A percentile compares a stretch with the other conserved stretches of the same genome.
These are phyloP conservation scores for Sungouiella thailandica DNA, from an alignment of 805 yeast species.

Conservation along the genomic window DNA sequence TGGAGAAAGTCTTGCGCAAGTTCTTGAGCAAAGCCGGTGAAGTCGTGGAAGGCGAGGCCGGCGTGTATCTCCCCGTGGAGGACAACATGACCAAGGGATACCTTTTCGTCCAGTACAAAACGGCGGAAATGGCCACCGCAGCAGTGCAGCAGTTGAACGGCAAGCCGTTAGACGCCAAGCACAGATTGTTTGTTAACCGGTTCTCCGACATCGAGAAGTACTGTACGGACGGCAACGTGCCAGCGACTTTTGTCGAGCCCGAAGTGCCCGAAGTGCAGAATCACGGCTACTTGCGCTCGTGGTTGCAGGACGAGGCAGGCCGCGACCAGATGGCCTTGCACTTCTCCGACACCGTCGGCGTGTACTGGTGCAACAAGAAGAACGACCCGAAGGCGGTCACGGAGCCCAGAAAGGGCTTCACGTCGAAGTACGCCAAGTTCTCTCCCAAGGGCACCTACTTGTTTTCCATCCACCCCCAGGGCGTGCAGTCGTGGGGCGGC, in stretches of 20 bases:
- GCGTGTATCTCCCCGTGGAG: slow-evolving; percentile 77
- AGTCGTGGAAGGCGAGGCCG: slow-evolving; percentile 53
- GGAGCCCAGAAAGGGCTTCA: slow-evolving; percentile 80
- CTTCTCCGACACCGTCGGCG: slow-evolving; percentile 72
- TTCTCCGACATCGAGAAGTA: slow-evolving; percentile 78
- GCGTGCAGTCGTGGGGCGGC: slow-evolving; percentile 97
- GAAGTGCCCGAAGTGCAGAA: slow-evolving; percentile 64
- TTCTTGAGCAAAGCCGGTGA: slow-evolving; percentile 74
- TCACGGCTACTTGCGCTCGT: slow-evolving; percentile 77
- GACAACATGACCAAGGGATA: slow-evolving; percentile 81
- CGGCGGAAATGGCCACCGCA: slow-evolving; percentile 60
- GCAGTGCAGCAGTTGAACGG: slow-evolving; percentile 80
- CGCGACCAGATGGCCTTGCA: slow-evolving; percentile 89
- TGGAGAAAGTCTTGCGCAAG: slow-evolving; percentile 81
- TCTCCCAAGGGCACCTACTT: slow-evolving; percentile 91
- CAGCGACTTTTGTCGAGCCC: slow-evolving; percentile 66
- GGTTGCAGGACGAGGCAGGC: slow-evolving; percentile 85
- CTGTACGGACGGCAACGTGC: slow-evolving; percentile 59
- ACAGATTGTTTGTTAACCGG: slow-evolving; percentile 79
- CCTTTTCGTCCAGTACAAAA: slow-evolving; percentile 76
- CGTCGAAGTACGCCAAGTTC: slow-evolving; percentile 81
- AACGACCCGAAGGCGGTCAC: slow-evolving; percentile 70
- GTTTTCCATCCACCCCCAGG: slow-evolving; percentile 87
- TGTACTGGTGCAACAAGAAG: slow-evolving; percentile 79
- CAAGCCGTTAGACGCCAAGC: slow-evolving; percentile 90